Conservation (phyloP, 768 basidiomycete genomes). For the Ephemerocybe angulata region DNA sequence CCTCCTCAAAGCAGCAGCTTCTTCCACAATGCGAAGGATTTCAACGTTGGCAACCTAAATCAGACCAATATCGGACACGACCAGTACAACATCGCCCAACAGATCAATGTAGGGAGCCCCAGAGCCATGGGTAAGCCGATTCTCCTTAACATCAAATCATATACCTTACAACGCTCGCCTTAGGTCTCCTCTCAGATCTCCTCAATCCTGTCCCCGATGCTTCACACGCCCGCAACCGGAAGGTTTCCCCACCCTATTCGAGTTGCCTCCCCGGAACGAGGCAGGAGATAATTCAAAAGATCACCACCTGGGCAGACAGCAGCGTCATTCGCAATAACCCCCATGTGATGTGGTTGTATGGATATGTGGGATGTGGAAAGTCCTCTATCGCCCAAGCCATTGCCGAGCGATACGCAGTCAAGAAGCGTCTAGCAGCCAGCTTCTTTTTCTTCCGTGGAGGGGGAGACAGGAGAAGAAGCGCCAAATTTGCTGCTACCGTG, state of each 20-base stretch:
- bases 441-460: constrained; percentile 5
- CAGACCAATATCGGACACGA: too few relatives aligned
- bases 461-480: background rate
- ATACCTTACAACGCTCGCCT: too few relatives aligned
- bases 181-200: too few relatives aligned
- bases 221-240: background rate
- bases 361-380: background rate
- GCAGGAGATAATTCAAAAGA: background rate
- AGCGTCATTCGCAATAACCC: background rate
- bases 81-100: too few relatives aligned
- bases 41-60: too few relatives aligned
- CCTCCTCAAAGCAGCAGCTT: too few relatives aligned
- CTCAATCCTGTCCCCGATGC: background rate
- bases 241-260: background rate
- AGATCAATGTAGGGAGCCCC: too few relatives aligned
- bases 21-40: too few relatives aligned
- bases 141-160: too few relatives aligned
- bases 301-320: background rate
- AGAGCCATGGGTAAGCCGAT: too few relatives aligned
- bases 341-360: background rate
- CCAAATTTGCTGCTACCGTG: background rate
- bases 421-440: background rate
- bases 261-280: background rate
- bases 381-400: background rate
- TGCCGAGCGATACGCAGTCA: background rate